These are phyloP conservation scores for Leccinum broughii DNA, from an alignment of 768 basidiomycete genomes.

Conservation along the genomic window DNA sequence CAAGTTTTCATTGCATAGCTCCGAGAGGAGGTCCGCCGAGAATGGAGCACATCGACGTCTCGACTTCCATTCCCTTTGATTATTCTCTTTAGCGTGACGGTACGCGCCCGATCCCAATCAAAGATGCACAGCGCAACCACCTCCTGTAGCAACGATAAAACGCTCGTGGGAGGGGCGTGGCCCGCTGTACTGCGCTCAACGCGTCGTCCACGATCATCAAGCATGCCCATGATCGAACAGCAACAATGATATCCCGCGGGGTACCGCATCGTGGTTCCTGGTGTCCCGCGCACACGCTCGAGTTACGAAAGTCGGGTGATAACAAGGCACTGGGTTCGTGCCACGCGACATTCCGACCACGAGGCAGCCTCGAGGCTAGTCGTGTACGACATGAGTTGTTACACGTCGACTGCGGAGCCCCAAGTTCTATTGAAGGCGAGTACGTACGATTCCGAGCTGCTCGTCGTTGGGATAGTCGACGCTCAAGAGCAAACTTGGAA, in stretches of 20 bases:
- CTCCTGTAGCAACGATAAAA: neutral
- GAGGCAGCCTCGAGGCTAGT: conserved; percentile 22
- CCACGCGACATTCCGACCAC: neutral
- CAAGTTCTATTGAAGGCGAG: neutral
- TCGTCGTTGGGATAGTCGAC: neutral
- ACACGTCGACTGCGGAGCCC: neutral
- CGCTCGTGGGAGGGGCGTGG: neutral
- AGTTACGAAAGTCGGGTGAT: neutral
- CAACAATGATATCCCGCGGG: neutral
- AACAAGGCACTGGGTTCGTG: neutral
- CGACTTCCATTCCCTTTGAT: conserved; percentile 1
- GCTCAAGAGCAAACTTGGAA: neutral
- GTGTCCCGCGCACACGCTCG: neutral
- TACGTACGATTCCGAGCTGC: neutral
- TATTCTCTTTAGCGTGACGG: neutral
- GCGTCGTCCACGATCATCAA: neutral
- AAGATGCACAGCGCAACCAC: neutral
- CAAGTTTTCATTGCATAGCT: too few species aligned
- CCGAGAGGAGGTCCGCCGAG: too few species aligned
- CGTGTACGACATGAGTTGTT: neutral
- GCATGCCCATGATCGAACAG: neutral
- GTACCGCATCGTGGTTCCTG: neutral
- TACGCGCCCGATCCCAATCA: neutral
- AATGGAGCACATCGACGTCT: neutral
- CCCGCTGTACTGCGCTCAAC: too few species aligned